Base-by-base conservation (phyloP, 2,329 filamentous ascomycete species). In the Xylariaceae sp. region DNA sequence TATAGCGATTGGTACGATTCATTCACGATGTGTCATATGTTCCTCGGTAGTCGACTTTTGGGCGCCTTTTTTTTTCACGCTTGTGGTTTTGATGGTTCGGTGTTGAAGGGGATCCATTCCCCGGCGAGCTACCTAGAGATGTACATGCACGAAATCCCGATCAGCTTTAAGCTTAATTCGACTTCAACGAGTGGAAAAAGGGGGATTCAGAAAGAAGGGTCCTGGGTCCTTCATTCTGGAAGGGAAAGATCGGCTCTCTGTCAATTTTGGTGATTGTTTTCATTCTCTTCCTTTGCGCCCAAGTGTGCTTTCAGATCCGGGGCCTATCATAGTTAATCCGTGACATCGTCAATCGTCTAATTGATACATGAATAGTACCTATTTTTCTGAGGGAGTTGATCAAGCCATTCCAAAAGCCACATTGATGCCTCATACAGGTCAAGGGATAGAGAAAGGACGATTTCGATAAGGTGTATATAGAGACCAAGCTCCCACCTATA, bases 341-440 rank as follows among this genome's bases (percentile, higher is more conserved):
- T 63, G 35, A 51, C 55, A 59, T 63, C 61, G 53, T 61, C 51
- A 61, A 8, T 63, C 61, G 53, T 63, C 61, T 61, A 61, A 59
- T 57, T 55, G 47, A 53, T 63, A 61, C 56, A 63, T 58, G 52
- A 52, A 56, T 60, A 17, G 17, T 47, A 18, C 17, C 17, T 18
- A 52, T 30, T 58, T 55, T 45, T 56, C 47, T 47, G 51, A 49
- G 55, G 53, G 35, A 45, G 55, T 53, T 61, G 59, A 56, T 51
- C 39, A 55, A 56, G 45, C 18, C 9, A 35, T 48, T 53, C 42
- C 53, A 57, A 30, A 30, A 53, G 49, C 18, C 42, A 53, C 62
- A 39, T 56, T 42, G 44, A 66, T 62, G 57, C 60, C 58, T 60
- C 57, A 52, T 60, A 66, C 67, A 66, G 67, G 67, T 68, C 35